Base-by-base conservation (phyloP, 1,139 yeast species). In the Ogataea hybrid region DNA sequence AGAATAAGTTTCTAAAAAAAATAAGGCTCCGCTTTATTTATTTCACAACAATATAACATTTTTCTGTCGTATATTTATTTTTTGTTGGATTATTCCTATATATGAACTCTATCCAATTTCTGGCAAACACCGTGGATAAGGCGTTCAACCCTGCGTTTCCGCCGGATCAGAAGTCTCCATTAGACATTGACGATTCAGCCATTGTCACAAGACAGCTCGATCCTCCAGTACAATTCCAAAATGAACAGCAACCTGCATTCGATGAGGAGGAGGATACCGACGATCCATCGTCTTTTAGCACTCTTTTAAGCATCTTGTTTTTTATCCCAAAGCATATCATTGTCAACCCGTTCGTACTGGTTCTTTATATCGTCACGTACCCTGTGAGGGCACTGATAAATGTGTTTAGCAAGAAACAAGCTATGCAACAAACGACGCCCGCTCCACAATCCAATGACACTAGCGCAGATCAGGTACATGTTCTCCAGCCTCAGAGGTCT, bases 301-400 rank as follows among this genome's bases (percentile, higher is more conserved):
- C 40, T 18, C 6, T 56, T 3, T 7, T 53, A 18, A 49, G 47
- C 10, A 48, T 62, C 8, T 37, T 71, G 2, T 50, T 71, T 25
- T 73, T 68, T 44, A 42, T 73, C 2, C 79, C 80, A 20, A 67
- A 69, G 49, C 47, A 65, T 25, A 44, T 77, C 3, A 49, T 77
- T 8, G 49, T 70, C 22, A 68, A 69, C 37, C 85, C 85, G 1
- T 42, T 75, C 16, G 48, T 62, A 10, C 67, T 69, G 42, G 28
- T 69, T 1, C 67, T 81, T 70, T 66, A 64, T 42, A 48, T 77
- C 14, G 34, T 73, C 12, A 69, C 78, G 1, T 75, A 71, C 53
- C 84, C 84, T 1, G 59, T 77, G 47, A 62, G 70, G 30, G 56
- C 74, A 37, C 51, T 75, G 11, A 43, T 46, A 25, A 14, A 25